Percentiles rank a stretch among this genome's conserved stretches.
Conservation (phyloP, 495 filamentous ascomycete genomes). For the Talaromyces ruber region DNA sequence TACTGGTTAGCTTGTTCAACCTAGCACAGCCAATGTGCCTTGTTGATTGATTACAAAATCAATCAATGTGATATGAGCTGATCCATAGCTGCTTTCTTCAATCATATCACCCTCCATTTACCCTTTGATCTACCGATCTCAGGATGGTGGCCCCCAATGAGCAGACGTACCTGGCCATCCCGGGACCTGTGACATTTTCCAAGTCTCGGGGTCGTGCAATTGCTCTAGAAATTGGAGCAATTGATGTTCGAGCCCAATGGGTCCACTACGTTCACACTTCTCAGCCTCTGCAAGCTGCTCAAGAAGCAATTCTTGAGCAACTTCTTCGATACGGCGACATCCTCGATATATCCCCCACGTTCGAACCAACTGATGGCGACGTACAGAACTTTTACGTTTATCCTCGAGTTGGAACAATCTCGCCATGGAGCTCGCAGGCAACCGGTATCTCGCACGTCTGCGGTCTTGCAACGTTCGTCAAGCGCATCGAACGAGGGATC, state of each 20-base stretch:
- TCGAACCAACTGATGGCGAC: conserved; percentile 30
- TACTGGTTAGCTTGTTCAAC: background rate
- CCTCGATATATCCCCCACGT: conserved; percentile 34
- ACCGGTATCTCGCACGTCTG: conserved; percentile 93
- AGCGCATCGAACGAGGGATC: conserved; percentile 82
- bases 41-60: conserved; percentile 4
- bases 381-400: conserved; percentile 58
- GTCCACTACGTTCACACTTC: conserved; percentile 52
- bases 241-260: conserved; percentile 52
- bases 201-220: conserved; percentile 43
- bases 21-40: conserved; percentile 11
- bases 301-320: conserved; percentile 45
- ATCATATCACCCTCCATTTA: background rate
- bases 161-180: conserved; percentile 34
- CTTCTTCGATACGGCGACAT: conserved; percentile 58
- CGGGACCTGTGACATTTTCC: conserved; percentile 46
- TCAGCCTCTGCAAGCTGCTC: conserved; percentile 27
- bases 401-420: conserved; percentile 76
- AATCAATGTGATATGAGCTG: background rate
- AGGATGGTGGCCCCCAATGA: conserved; percentile 27
- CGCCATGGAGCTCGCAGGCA: conserved; percentile 95
- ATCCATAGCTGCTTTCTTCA: background rate
- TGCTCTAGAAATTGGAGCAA: conserved; percentile 43
- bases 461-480: conserved; percentile 60
- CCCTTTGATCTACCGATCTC: background rate